Percentiles rank a stretch among this genome's conserved stretches.
Conservation (phyloP, 805 yeast genomes). For the Priceomyces medius region DNA sequence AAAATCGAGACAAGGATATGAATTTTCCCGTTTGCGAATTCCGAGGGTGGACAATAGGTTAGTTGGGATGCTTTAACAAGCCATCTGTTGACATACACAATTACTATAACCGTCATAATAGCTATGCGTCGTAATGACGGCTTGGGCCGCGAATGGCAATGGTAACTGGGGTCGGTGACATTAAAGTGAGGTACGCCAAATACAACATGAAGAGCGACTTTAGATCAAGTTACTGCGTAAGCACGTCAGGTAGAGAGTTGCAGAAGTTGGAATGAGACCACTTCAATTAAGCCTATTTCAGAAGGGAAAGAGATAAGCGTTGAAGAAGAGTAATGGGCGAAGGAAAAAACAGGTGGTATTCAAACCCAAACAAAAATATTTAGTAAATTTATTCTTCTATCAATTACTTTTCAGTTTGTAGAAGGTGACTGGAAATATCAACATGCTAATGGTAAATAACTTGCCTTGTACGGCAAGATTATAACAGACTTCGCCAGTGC, state of each 20-base stretch:
- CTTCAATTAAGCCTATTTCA: no score
- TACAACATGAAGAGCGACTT: no score
- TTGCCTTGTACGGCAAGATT: conserved; percentile 1
- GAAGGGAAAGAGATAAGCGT: no score
- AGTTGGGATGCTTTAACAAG: conserved; percentile 1
- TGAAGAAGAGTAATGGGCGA: no score
- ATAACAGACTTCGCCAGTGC: background rate
- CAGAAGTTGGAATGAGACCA: no score
- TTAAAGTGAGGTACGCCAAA: background rate
- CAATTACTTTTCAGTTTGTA: conserved; percentile 6
- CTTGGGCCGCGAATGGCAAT: no score
- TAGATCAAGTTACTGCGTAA: no score
- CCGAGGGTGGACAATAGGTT: conserved; percentile 8
- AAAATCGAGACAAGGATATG: background rate
- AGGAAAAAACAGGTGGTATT: no score
- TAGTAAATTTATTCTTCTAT: no score
- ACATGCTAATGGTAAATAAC: background rate
- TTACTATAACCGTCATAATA: background rate
- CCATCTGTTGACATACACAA: conserved; percentile 4
- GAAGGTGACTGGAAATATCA: background rate
- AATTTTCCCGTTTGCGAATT: conserved; percentile 1
- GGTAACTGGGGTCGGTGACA: background rate
- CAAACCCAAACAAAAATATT: no score
- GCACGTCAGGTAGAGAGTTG: no score
- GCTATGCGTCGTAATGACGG: background rate